Evolutionary conservation across 768 basidiomycete genomes (phyloP).

Genomic region (Agaricus sinodeliciosus): DNA sequence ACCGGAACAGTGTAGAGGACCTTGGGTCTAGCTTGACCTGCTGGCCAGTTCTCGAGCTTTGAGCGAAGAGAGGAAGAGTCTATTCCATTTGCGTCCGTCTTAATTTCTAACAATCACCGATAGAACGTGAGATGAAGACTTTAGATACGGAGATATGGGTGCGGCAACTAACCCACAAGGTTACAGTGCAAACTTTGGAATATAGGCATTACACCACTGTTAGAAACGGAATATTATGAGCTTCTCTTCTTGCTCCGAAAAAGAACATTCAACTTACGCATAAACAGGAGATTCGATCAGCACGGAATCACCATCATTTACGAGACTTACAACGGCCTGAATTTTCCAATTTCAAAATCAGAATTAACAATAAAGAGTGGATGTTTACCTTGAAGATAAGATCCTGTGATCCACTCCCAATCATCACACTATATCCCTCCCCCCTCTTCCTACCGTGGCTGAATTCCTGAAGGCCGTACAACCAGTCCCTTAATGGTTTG

Average conservation of each 20-base stretch:
- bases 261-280: slow-evolving; percentile 36
- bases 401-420: slow-evolving; percentile 88
- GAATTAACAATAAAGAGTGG: no score
- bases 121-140: background rate
- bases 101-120: slow-evolving; percentile 49
- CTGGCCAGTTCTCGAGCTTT: slow-evolving; percentile 72
- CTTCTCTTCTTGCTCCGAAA: background rate
- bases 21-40: slow-evolving; percentile 63
- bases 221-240: slow-evolving; percentile 4
- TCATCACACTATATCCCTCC: slow-evolving; percentile 68
- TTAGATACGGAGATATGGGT: background rate
- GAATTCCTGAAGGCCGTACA: slow-evolving; percentile 61
- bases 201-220: slow-evolving; percentile 62
- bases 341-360: background rate
- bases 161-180: slow-evolving; percentile 41
- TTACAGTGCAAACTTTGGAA: slow-evolving; percentile 51
- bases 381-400: slow-evolving; percentile 71
- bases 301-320: slow-evolving; percentile 75
- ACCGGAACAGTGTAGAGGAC: slow-evolving; percentile 79
- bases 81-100: slow-evolving; percentile 71
- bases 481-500: slow-evolving; percentile 58
- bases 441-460: slow-evolving; percentile 56
- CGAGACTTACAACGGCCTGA: slow-evolving; percentile 63
- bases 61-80: slow-evolving; percentile 49
- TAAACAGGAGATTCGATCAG: slow-evolving; percentile 82